A percentile compares a stretch with the other conserved stretches of the same genome.
phyloP scores from a whole-genome alignment of 352 stramenopile genomes.

The Globisporangium alternatum region DNA sequence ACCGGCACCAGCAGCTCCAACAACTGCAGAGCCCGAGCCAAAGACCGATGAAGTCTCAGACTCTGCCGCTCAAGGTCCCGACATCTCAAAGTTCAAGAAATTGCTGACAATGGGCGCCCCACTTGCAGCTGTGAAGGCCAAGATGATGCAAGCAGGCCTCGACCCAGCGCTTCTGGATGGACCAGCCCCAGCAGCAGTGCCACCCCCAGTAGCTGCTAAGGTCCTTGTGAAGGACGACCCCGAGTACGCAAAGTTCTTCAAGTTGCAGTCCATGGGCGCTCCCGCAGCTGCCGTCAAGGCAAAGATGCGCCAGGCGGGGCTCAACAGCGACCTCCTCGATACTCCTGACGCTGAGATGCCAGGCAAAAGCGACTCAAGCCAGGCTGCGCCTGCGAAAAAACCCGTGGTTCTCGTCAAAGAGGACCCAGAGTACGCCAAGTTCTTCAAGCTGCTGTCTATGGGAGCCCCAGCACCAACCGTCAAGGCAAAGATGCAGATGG shows the following conservation, averaged over 20 bases:
- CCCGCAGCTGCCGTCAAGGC: constrained; percentile 50
- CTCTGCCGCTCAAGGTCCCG: constrained; percentile 16
- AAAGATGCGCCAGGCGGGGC: constrained; percentile 72
- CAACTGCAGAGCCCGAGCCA: neutral
- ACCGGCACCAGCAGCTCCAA: neutral
- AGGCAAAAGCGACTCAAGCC: constrained; percentile 6
- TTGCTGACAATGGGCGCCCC: constrained; percentile 62
- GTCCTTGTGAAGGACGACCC: constrained; percentile 48
- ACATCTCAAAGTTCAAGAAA: constrained; percentile 62
- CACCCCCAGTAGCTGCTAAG: neutral
- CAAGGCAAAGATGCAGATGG: constrained; percentile 60
- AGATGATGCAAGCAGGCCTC: constrained; percentile 65
- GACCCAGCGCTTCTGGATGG: constrained; percentile 49
- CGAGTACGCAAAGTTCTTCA: constrained; percentile 70
- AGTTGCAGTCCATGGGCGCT: constrained; percentile 58
- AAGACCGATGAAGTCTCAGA: constrained; percentile 13
- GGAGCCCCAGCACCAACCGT: constrained; percentile 45
- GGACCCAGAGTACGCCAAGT: constrained; percentile 57
- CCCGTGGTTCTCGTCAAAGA: constrained; percentile 50
- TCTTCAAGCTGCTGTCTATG: constrained; percentile 75
- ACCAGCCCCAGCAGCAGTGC: constrained; percentile 1
- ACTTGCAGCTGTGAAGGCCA: constrained; percentile 52
- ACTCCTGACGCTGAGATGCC: constrained; percentile 52
- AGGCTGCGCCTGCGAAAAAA: constrained; percentile 17
- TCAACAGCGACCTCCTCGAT: constrained; percentile 77